Evolutionary conservation across 2,329 filamentous ascomycete genomes (phyloP).

Genomic region (Colletotrichum sp.): DNA sequence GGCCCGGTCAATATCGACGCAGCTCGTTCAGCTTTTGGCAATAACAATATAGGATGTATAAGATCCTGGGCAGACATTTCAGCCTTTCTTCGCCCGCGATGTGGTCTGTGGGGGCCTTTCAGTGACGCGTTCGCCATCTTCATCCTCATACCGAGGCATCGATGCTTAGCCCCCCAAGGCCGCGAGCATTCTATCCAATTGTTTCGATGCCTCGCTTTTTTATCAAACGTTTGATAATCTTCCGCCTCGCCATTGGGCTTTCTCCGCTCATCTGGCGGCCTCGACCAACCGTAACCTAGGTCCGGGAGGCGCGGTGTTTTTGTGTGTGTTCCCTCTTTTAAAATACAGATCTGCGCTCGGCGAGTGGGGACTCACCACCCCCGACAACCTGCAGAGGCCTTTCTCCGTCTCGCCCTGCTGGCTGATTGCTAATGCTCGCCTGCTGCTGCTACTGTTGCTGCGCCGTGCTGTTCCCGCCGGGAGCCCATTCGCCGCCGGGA

Average conservation of each 20-base stretch:
- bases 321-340: not conserved
- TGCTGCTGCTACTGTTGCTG: not conserved
- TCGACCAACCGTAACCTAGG: not conserved
- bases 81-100: not conserved
- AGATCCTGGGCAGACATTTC: not conserved
- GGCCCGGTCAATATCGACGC: not conserved
- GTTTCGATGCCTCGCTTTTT: not conserved
- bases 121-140: not conserved
- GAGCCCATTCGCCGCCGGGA: not conserved
- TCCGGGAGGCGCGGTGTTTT: not conserved
- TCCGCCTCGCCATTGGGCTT: not conserved
- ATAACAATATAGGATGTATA: not conserved
- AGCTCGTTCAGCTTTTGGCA: not conserved
- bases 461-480: not conserved
- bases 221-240: not conserved
- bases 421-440: too few relatives aligned
- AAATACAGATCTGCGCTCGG: not conserved
- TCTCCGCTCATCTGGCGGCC: not conserved
- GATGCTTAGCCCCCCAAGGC: not conserved
- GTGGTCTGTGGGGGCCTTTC: not conserved
- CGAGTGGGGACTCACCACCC: not conserved
- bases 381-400: not conserved
- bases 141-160: not conserved
- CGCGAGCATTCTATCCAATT: not conserved
- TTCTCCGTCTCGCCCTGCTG: not conserved